Evolutionary conservation across 371 early-diverging fungal genomes (phyloP).

Genomic region (Mortierella sp.): DNA sequence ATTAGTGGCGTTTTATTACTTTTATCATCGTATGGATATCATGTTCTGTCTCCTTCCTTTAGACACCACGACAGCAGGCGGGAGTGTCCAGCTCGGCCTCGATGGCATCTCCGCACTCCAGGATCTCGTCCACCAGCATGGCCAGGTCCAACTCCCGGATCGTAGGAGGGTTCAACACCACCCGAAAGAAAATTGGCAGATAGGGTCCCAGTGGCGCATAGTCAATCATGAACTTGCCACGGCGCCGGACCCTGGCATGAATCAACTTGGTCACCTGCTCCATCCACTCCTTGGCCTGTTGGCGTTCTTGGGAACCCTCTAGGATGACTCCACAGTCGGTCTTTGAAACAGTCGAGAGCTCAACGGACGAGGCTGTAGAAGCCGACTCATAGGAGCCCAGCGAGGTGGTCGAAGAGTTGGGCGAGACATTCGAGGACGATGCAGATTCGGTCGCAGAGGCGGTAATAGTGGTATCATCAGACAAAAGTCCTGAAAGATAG

Average conservation of each 20-base stretch:
- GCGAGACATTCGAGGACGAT: slow-evolving; percentile 15
- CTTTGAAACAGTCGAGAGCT: not conserved
- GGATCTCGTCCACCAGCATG: slow-evolving; percentile 68
- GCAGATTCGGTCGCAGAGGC: not conserved
- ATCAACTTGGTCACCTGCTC: slow-evolving; percentile 65
- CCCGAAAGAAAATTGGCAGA: slow-evolving; percentile 77
- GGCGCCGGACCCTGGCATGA: slow-evolving; percentile 64
- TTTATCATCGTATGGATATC: too few relatives aligned
- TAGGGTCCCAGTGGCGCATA: slow-evolving; percentile 69
- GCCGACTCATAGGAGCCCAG: slow-evolving; percentile 30
- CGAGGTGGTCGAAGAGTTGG: slow-evolving; percentile 34
- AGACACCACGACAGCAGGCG: not conserved
- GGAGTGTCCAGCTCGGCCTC: not conserved
- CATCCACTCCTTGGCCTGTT: slow-evolving; percentile 58
- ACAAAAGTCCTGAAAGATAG: not conserved
- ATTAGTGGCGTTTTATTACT: not conserved
- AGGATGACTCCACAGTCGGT: slow-evolving; percentile 29
- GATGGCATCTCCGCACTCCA: slow-evolving; percentile 35
- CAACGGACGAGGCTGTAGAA: slow-evolving; percentile 27
- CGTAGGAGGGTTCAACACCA: slow-evolving; percentile 79
- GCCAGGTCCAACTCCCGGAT: slow-evolving; percentile 68
- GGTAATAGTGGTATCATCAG: not conserved
- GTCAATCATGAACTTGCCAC: slow-evolving; percentile 75
- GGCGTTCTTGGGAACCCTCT: slow-evolving; percentile 31
- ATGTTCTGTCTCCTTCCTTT: not conserved